Evolutionary conservation across 306 rosid species (phyloP).

Genomic region (Trifolium dubium): DNA sequence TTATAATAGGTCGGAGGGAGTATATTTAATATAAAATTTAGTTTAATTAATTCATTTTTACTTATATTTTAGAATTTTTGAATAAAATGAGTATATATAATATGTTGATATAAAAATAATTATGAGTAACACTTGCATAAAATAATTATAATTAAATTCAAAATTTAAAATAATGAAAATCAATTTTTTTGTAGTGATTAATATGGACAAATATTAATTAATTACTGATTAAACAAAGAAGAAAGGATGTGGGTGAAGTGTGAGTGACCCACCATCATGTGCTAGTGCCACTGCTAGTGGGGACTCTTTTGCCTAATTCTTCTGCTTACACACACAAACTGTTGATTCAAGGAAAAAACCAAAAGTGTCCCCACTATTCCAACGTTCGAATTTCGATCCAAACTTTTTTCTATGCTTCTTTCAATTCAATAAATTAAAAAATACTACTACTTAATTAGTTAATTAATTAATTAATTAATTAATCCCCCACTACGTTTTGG

Average conservation of each 20-base stretch:
- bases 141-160: too few relatives aligned
- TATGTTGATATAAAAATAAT: too few relatives aligned
- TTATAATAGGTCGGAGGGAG: too few relatives aligned
- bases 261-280: constrained; percentile 52
- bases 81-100: too few relatives aligned
- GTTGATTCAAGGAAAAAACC: constrained; percentile 7
- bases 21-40: too few relatives aligned
- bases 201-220: too few relatives aligned
- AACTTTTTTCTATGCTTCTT: not conserved
- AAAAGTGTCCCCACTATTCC: constrained; percentile 47
- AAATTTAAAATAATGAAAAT: too few relatives aligned
- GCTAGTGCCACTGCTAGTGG: constrained; percentile 30
- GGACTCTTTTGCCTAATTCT: constrained; percentile 23
- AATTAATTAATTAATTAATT: not conserved
- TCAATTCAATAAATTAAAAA: not conserved
- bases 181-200: too few relatives aligned
- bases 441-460: not conserved
- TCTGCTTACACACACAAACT: not conserved
- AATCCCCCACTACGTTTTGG: not conserved
- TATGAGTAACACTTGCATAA: too few relatives aligned
- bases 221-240: not conserved
- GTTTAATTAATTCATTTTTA: too few relatives aligned
- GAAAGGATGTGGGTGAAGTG: constrained; percentile 4
- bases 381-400: constrained; percentile 52
- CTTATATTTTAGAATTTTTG: too few relatives aligned